Base-by-base conservation (phyloP, 441 rosid genomes). In the Gossypium davidsonii region DNA sequence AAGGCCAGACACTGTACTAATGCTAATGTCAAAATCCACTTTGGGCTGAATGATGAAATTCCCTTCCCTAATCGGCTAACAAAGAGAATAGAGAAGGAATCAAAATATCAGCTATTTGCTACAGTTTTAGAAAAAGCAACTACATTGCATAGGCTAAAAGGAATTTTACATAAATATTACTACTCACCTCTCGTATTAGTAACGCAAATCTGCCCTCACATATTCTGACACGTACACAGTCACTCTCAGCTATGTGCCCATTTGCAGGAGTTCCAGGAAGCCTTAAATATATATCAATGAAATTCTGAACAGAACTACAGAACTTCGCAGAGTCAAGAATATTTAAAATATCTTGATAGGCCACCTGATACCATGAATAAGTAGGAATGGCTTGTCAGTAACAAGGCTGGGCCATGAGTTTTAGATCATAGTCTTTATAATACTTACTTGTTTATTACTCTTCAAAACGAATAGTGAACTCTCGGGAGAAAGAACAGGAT, bases 401-500 rank as follows among this genome's bases (percentile, higher is more conserved):
- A 28, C 75, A 74, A 67, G 56, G 52, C 46, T 72, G 28, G 17
- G 11, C 66, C 3, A 68, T 10, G 37, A 74, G 53, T 67, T 15
- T 34, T 69, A 63, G 51, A 60, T 39, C 11, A 76, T 78, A 86
- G 74, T 39, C 39, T 73, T 44, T 18, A 74, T 5, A 31, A 46
- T 70, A 25, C 90, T 81, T 90, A 92, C 99, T 81, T 86, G 96
- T 77, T 91, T 93, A 83, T 89, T 86, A 80, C 98, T 90, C 91
- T 96, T 96, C 81, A 96, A 82, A 72, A 96, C 92, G 79, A 96
- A 96, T 84, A 93, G 83, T 68, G 99, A 96, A 82, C 99, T 96
- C 91, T 96, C 98, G 2, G 99, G 99, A 53, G 99, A 96, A 78
- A 96, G 97, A 72, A 92, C 98, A n/a, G 99, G 99, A 79, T 96